A percentile compares a stretch with the other conserved stretches of the same genome.
These are phyloP conservation scores for Hericium coralloides DNA, from an alignment of 768 basidiomycete species.

Conservation along the genomic window DNA sequence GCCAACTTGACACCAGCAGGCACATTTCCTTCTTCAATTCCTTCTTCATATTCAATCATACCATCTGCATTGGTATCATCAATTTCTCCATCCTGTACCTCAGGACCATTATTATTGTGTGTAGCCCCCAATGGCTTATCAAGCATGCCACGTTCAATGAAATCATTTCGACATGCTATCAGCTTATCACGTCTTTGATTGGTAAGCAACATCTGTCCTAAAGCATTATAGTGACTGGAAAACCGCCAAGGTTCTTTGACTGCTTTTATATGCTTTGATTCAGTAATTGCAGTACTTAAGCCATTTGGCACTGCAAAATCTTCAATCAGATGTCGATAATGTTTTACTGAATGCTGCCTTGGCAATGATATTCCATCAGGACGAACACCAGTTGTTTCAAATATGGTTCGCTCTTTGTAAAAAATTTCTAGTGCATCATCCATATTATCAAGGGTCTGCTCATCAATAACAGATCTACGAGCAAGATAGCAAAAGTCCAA, in stretches of 20 bases:
- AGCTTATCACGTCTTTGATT: conserved; percentile 7
- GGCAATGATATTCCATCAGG: conserved; percentile 12
- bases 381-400: conserved; percentile 1
- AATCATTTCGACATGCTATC: background rate
- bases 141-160: conserved; percentile 1
- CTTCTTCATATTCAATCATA: background rate
- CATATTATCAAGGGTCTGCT: background rate
- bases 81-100: background rate
- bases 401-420: background rate
- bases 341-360: conserved; percentile 9
- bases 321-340: conserved; percentile 14
- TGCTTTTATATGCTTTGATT: conserved; percentile 18
- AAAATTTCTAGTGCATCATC: background rate
- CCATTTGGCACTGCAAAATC: conserved; percentile 17
- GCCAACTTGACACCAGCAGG: background rate
- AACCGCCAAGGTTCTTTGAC: conserved; percentile 17
- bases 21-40: background rate
- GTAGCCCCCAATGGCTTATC: background rate
- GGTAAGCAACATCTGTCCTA: conserved; percentile 13
- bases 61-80: background rate
- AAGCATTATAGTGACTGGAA: conserved; percentile 10
- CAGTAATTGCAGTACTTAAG: conserved; percentile 20
- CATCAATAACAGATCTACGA: background rate
- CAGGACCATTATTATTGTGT: background rate
- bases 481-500: conserved; percentile 15